Conservation (phyloP, 371 early-diverging fungal species). For the Mucor sp. region DNA sequence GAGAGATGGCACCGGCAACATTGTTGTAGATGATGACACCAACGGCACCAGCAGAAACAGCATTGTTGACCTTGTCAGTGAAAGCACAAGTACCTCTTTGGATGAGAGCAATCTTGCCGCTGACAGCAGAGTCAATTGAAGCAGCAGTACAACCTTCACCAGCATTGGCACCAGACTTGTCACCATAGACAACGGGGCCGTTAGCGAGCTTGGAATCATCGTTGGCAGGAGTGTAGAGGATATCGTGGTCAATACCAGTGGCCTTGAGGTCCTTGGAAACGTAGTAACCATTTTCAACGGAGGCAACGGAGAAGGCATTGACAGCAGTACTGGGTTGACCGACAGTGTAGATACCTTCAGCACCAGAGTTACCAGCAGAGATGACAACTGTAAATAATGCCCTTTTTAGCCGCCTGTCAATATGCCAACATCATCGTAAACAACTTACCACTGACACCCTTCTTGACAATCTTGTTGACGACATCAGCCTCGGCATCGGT, state of each 20-base stretch:
- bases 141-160: conserved; percentile 25
- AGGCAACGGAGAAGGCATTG: conserved; percentile 61
- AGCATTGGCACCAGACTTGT: conserved; percentile 14
- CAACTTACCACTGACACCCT: conserved; percentile 27
- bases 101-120: conserved; percentile 52
- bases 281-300: conserved; percentile 50
- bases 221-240: conserved; percentile 10
- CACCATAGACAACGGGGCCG: conserved; percentile 13
- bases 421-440: background rate
- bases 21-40: conserved; percentile 55
- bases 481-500: conserved; percentile 32
- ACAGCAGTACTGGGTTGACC: conserved; percentile 54
- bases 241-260: conserved; percentile 14
- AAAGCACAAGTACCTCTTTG: conserved; percentile 61
- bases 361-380: conserved; percentile 64
- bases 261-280: conserved; percentile 17
- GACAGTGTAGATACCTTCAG: conserved; percentile 48
- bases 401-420: background rate
- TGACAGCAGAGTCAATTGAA: conserved; percentile 23
- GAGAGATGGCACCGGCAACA: conserved; percentile 21
- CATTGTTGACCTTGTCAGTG: conserved; percentile 47
- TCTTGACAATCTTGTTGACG: conserved; percentile 21
- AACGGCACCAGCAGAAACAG: conserved; percentile 48
- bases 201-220: conserved; percentile 3
- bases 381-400: conserved; percentile 41